Evolutionary conservation across 2,329 filamentous ascomycete genomes (phyloP).

Genomic region (Davidsoniella australis): DNA sequence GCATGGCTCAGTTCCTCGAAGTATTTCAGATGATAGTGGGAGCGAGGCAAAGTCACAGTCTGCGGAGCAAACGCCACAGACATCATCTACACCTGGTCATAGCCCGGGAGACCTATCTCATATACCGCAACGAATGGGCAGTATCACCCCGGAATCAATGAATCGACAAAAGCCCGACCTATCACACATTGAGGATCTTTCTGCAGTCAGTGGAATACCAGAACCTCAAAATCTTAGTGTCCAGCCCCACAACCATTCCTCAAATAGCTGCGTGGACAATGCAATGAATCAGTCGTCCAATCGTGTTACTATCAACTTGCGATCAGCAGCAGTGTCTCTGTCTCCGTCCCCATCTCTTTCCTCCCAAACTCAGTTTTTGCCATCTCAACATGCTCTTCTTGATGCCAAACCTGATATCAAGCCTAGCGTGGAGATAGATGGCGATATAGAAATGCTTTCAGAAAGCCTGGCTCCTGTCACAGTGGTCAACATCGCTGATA

Average conservation of each 20-base stretch:
- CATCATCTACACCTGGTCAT: slow-evolving; percentile 13
- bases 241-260: too few relatives aligned
- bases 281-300: neutral
- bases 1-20: slow-evolving; percentile 37
- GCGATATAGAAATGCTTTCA: slow-evolving; percentile 18
- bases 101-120: neutral
- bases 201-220: too few relatives aligned
- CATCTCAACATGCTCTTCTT: neutral
- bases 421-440: neutral
- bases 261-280: neutral
- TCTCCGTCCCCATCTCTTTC: neutral
- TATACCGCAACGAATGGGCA: too few relatives aligned
- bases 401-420: neutral
- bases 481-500: neutral
- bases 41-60: slow-evolving; percentile 21
- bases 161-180: too few relatives aligned
- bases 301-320: slow-evolving; percentile 3
- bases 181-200: too few relatives aligned
- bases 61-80: slow-evolving; percentile 22
- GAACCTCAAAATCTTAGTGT: too few relatives aligned
- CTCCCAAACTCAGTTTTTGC: neutral
- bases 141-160: too few relatives aligned
- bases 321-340: neutral
- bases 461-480: slow-evolving; percentile 20
- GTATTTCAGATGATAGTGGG: slow-evolving; percentile 31